Conservation (phyloP, 2,329 filamentous ascomycete genomes). For the Aureobasidium sp. region DNA sequence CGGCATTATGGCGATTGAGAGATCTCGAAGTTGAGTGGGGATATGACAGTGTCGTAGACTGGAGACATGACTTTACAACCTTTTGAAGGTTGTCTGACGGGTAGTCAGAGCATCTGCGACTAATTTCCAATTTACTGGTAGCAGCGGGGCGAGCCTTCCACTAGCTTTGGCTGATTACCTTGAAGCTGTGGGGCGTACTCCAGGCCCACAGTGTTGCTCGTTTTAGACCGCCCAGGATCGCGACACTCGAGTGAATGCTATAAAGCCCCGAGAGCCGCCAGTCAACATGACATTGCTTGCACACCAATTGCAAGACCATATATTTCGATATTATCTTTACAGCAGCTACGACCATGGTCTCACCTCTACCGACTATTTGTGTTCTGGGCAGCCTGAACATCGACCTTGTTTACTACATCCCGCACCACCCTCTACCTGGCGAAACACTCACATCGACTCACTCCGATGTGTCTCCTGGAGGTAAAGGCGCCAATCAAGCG, state of each 20-base stretch:
- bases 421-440: constrained; percentile 73
- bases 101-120: not conserved
- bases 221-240: not conserved
- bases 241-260: not conserved
- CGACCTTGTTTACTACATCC: constrained; percentile 82
- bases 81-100: not conserved
- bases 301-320: not conserved
- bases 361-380: constrained; percentile 1
- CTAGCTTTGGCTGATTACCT: not conserved
- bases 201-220: not conserved
- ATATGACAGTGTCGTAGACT: not conserved
- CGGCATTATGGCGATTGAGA: not conserved
- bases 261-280: not conserved
- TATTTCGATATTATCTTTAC: not conserved
- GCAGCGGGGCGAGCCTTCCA: not conserved
- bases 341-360: not conserved
- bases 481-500: constrained; percentile 94
- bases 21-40: constrained; percentile 1
- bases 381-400: constrained; percentile 90
- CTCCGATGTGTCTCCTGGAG: constrained; percentile 75
- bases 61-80: not conserved
- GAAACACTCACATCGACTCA: constrained; percentile 77
- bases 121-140: not conserved
- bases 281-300: not conserved
- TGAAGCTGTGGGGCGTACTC: not conserved